Base-by-base conservation (phyloP, 345 rosid genomes). In the Salix suchowensis region DNA sequence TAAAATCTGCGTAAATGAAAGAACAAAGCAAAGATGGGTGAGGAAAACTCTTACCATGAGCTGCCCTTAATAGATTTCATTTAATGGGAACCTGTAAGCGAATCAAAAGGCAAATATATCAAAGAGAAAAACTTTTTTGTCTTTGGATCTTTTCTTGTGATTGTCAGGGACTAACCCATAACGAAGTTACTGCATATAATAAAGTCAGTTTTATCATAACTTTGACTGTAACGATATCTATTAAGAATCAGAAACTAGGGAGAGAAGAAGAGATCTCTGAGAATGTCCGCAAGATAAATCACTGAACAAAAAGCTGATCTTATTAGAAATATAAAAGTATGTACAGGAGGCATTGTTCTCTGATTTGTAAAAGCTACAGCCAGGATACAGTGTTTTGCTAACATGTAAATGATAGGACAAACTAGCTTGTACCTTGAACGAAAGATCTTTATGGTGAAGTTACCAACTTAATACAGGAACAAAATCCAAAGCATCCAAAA, bases 321-420 rank as follows among this genome's bases (percentile, higher is more conserved):
- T 89, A 91, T 93, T 86, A 71, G 83, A 84, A 85, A 89, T 78
- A 81, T 76, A 79, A 87, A 88, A 85, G 91, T 89, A 91, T 96
- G 86, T 93, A 96, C 98, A 96, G 74, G 90, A 84, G 85, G 84
- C 85, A 82, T 81, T 81, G 86, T 85, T 79, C 87, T 87, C 85
- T 87, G 87, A 83, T 85, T 83, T 82, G 85, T 84, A 86, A 78
- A 79, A 85, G 85, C 87, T 88, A 84, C 87, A 85, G 82, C 84
- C 83, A 84, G 79, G 82, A 84, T 88, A 84, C 86, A 82, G 71
- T 68, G 73, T 85, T 46, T 82, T 81, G 88, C 91, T 86, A 86
- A 80, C 80, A 76, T 74, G 75, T 79, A 82, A 86, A 84, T 70
- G 55, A 86, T 87, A 85, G 77, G 77, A 77, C 84, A 80, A 79